Evolutionary conservation across 164 flowering plant genomes (phyloP), one percentile per base, ranked within the genome.

Genomic region (Akebia trifoliata): DNA sequence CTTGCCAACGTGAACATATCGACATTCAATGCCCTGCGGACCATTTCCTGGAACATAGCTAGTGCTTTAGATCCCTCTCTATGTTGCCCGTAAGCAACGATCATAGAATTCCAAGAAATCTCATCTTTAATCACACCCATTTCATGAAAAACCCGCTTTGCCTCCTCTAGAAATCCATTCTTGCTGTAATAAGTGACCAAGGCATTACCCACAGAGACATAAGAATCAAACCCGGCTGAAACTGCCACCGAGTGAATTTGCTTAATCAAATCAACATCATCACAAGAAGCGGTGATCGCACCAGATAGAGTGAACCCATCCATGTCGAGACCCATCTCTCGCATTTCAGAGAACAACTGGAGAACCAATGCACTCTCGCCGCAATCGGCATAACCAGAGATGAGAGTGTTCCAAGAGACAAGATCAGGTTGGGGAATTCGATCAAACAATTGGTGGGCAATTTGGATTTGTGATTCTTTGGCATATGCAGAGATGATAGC

Each of bases 61-160:
- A 87, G 53, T 0, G 97, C 91, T 26, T 73, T 72, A 0, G 31
- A 42, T 18, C 91, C 94, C 49, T 83, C 77, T 49, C 74, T 66
- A 36, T 83, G 83, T 63, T 81, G 91, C 59, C 90, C 90, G 60
- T 75, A 81, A 0, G 83, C 91, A 48, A 84, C 94, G 50, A 87
- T 81, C 90, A 91, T 87, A 10, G 90, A 73, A 69, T 91, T 91
- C 96, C 95, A 86, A 11, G 96, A 77, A 26, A 91, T 88, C 71
- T 78, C 92, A 72, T 91, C 90, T 73, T 62, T 75, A 18, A 60
- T 56, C 64, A 48, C 78, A 17, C 68, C 78, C 88, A 86, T 75
- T 61, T 39, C 72, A 55, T 56, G 49, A 69, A 85, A 90, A 36
- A 85, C 61, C 54, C 57, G 42, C 57, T 75, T 70, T 0, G 90